Percentiles rank a stretch among this genome's conserved stretches.
These are phyloP conservation scores for Microbotryomycetes sp. DNA, from an alignment of 1,284 basidiomycete species.

Conservation along the genomic window DNA sequence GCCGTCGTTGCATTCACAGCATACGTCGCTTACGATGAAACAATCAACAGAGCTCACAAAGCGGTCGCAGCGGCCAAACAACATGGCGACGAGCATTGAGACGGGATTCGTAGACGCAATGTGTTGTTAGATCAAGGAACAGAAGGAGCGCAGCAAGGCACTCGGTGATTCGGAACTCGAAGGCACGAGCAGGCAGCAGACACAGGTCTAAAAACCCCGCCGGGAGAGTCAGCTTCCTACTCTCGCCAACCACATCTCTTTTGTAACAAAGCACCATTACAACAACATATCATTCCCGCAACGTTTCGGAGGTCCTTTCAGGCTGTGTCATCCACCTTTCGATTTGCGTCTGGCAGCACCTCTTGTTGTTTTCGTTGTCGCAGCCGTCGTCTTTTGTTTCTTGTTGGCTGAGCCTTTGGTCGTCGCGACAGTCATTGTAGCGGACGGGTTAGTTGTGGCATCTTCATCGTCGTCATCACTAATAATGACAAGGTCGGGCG, in stretches of 20 bases:
- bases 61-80: not conserved
- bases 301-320: no score
- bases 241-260: no score
- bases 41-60: constrained; percentile 12
- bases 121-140: no score
- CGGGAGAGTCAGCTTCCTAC: no score
- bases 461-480: constrained; percentile 22
- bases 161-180: no score
- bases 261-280: no score
- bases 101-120: no score
- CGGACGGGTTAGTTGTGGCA: not conserved
- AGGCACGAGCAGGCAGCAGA: no score
- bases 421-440: constrained; percentile 1
- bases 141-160: no score
- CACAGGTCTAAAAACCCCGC: no score
- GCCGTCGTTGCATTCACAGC: constrained; percentile 82
- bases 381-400: not conserved
- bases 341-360: not conserved
- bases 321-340: not conserved
- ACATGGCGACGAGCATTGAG: no score
- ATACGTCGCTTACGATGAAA: constrained; percentile 76
- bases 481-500: constrained; percentile 16
- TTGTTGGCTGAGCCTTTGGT: not conserved
- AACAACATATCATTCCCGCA: no score
- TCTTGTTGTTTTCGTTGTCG: not conserved